Conservation (phyloP, 176 grass and related monocot genomes). For the Juncus inflexus region DNA sequence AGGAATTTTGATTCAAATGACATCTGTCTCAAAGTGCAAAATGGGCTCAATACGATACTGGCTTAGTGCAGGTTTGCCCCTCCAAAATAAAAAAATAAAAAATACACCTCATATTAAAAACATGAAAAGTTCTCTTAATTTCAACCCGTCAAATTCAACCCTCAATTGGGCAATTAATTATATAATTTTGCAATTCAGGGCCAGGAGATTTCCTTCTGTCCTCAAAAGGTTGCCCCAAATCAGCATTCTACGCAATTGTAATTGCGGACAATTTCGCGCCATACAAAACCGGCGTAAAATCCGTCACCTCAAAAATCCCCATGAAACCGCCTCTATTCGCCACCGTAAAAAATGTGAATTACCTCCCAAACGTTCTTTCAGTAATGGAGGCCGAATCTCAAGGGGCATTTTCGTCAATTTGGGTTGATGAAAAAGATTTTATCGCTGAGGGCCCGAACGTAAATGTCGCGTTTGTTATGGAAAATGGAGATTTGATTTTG, state of each 20-base stretch:
- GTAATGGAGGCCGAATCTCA: conserved; percentile 83
- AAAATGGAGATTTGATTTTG: conserved; percentile 41
- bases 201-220: conserved; percentile 81
- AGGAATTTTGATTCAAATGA: conserved; percentile 70
- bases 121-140: not conserved
- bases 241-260: conserved; percentile 77
- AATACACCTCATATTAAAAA: not conserved
- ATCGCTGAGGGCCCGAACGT: conserved; percentile 79
- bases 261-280: conserved; percentile 56
- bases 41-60: conserved; percentile 67
- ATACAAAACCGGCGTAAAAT: conserved; percentile 53
- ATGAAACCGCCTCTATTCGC: conserved; percentile 90
- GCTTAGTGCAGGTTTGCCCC: conserved; percentile 33
- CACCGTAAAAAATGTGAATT: conserved; percentile 86
- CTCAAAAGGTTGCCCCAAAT: conserved; percentile 31
- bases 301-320: conserved; percentile 58
- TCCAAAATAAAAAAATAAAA: not conserved
- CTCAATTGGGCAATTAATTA: not conserved
- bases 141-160: not conserved
- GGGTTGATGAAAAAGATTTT: conserved; percentile 54
- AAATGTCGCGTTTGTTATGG: conserved; percentile 79
- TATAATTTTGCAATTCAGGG: conserved; percentile 30
- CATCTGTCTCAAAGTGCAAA: conserved; percentile 56
- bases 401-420: conserved; percentile 60
- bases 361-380: conserved; percentile 83